Evolutionary conservation across 176 grass and related monocot species (phyloP), one percentile per base, ranked within the genome.

Genomic region (Luzula sylvatica): DNA sequence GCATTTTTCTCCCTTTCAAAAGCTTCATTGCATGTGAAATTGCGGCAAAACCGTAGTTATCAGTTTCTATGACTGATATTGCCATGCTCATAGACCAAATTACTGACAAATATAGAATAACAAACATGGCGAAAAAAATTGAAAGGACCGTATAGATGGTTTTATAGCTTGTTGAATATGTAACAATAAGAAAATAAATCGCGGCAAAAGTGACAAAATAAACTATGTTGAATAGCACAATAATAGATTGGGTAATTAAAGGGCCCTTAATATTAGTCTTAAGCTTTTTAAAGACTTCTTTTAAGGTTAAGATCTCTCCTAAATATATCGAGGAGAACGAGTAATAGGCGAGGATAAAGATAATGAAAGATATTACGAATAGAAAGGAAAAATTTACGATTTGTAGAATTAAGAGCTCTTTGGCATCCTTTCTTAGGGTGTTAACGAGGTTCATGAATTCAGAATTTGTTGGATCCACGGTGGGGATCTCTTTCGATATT

Each of bases 261-360:
- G 71, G 71, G 16, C 70, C n/a, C 21, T 73, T 73, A 5, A 61
- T 50, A 16, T 50, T 62, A 5, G 54, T 2, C 46, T 42, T 50
- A 27, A 55, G 38, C 16, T 56, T 65, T 3, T 35, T 39, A 3
- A 56, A 14, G 12, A 65, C 9, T 16, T 56, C 60, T 26, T 50
- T 57, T 7, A 57, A 17, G 23, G 59, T 48, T 11, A 66, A 26
- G 2, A 50, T 16, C 58, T 65, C 46, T 18, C 50, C 40, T 29
- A 55, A 25, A 46, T 74, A 65, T 15, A 56, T 35, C 14, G 20
- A 7, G 14, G 69, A 24, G 8, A 13, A 40, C 3, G 56, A 43
- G 29, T 51, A 52, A 16, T 28, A 52, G 8, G 11, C 14, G 12
- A 61, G 38, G 44, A 58, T 62, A 5, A 23, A 42, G n/a, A 72